These are phyloP conservation scores for Ophiostoma sp. DNA, from an alignment of 2,329 filamentous ascomycete species.

Conservation along the genomic window DNA sequence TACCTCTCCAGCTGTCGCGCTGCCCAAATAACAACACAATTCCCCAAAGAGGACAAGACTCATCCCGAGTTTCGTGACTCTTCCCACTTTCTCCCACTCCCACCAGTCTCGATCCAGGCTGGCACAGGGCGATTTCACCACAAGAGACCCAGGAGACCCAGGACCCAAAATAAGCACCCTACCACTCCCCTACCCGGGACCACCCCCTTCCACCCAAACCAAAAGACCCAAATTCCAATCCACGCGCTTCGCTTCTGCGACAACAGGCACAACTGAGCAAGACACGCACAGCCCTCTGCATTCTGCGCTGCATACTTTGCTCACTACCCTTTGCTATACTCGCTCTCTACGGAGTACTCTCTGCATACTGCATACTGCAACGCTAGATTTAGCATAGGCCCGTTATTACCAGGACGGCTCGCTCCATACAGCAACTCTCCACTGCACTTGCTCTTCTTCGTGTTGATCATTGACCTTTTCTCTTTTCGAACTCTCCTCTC, in stretches of 20 bases:
- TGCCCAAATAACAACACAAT: conserved; percentile 20
- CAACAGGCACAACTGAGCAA: conserved; percentile 41
- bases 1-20: conserved; percentile 19
- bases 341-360: background rate
- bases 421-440: conserved; percentile 60
- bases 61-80: conserved; percentile 15
- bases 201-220: background rate
- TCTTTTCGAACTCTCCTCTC: conserved; percentile 15
- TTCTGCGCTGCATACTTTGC: background rate
- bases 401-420: conserved; percentile 51
- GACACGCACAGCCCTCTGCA: conserved; percentile 25
- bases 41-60: conserved; percentile 29
- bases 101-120: conserved; percentile 46
- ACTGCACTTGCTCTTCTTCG: conserved; percentile 34
- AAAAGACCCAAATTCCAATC: background rate
- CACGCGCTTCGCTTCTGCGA: conserved; percentile 42
- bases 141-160: conserved; percentile 11
- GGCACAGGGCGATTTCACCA: conserved; percentile 44
- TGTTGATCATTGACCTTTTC: conserved; percentile 17
- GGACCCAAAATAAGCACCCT: conserved; percentile 11
- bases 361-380: conserved; percentile 34
- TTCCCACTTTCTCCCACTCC: conserved; percentile 26
- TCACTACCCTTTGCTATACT: background rate
- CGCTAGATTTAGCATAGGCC: conserved; percentile 61
- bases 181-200: background rate